Base-by-base conservation (phyloP, 495 filamentous ascomycete genomes). In the Xylona heveae region DNA sequence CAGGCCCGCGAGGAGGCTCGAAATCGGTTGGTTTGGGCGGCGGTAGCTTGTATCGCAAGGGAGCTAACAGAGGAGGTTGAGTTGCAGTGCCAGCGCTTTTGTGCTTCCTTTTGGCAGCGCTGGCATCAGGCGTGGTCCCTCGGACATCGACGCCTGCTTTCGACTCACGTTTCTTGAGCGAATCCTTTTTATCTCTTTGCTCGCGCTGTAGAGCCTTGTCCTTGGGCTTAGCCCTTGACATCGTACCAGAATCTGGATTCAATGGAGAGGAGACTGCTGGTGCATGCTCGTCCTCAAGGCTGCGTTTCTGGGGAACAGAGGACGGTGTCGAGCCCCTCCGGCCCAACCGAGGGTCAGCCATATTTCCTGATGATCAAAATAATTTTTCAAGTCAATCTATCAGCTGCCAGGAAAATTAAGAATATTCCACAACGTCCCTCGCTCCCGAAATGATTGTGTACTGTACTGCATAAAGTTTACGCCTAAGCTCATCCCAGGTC, bases 111-210 rank as follows among this genome's bases (percentile, higher is more conserved):
- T 60, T 62, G 36, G 24, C 33, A 15, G 19, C 13, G 18, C 17
- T 14, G 6, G 23, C 10, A 27, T 66, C 64, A 12, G 65, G 66
- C 3, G 66, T 69, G 4, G 57, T 58, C 40, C 63, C 52, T 7
- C 55, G 19, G 46, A 46, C 55, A 28, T 59, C 45, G 31, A 42
- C 36, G 33, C 49, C 49, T 2, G 61, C 66, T 40, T 78, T 80
- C 28, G 74, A 66, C 49, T 82, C 78, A 6, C 78, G 64, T 52
- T 82, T 82, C 51, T 84, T 84, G 30, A 69, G 50, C 5, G 68
- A 58, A n/a, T 77, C 72, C 40, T 77, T 78, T 47, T 77, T 77
- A 27, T 61, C 63, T 16, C 47, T 29, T 23, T 47, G 45, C 36
- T 48, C 45, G n/a, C 45, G 41, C 12, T 49, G 46, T 2, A 52